Evolutionary conservation across 495 filamentous ascomycete species (phyloP), one percentile per base, ranked within the genome.

Genomic region (Platismatia glauca): DNA sequence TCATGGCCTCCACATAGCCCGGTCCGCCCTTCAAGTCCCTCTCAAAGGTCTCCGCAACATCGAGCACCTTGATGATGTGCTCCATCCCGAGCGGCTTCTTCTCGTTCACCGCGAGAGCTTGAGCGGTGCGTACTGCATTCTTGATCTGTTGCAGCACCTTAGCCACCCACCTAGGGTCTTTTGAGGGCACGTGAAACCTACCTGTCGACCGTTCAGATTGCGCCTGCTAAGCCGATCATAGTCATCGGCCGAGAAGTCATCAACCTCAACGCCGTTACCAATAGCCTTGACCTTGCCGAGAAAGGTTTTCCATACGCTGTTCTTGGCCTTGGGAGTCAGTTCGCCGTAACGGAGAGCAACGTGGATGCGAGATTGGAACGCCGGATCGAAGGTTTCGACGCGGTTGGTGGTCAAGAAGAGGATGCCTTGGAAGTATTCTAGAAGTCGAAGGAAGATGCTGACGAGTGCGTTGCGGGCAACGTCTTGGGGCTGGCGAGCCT

Each of bases 291-390:
- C 89, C 29, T 82, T 81, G 35, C 89, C 86, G 62, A 88, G 65
- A 73, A 96, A 95, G 76, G 89, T 85, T 77, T 86, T 89, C 88
- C 93, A 96, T 41, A 97, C 87, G 59, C 82, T 84, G 63, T 84
- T 86, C 77, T 89, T 89, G 29, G 91, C 91, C 67, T 87, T 86
- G 29, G 77, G 69, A 7, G 82, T 84, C 37, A 96, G 79, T 63
- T 90, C 88, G 53, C 85, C 88, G 73, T 96, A 96, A 8, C 89
- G 80, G 33, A 97, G 76, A 0, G 89, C 89, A 38, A 86, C 78
- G 69, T 88, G 85, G 64, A 96, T 87, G 22, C 84, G 82, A 43
- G 75, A 80, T 66, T 86, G 83, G 73, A 86, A 86, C 34, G 84
- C 85, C 58, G 84, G 83, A 69, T 88, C 84, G 57, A 89, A 89